Evolutionary conservation across 208 protist species (phyloP), one percentile per base, ranked within the genome.

Genomic region (Acanthamoeba castellanii): DNA sequence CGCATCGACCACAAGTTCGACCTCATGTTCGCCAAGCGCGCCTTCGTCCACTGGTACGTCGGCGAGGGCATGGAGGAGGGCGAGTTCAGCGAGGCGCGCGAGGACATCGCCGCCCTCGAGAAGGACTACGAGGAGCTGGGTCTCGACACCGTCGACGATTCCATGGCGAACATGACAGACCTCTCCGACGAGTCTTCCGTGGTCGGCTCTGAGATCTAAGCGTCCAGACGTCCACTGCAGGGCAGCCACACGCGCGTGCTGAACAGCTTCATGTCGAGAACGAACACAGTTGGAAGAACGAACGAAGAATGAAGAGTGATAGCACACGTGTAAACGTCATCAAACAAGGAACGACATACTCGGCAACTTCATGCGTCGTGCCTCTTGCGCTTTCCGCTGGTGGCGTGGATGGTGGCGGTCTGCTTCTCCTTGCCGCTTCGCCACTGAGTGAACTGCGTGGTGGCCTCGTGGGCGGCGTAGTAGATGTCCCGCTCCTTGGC

Each of bases 1-100:
- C 98, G 98, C 95, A 96, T 99, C 78, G 97, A 99, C 96, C 97
- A 98, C 96, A 99, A 99, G 97, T 97, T 97, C 68, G 98, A 99
- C 91, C 97, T 99, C 34, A 99, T 99, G 97, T 99, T 98, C 95
- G 96, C 96, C 94, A 99, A 99, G 96, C 96, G 98, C 87, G 98
- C 99, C 78, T 99, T 99, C 96, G 98, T 99, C 32, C 98, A 99
- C 96, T 99, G 98, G 98, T 99, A 98, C 96, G 98, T 99, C 89
- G 98, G 98, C 95, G 99, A 99, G 97, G 99, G 99, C 95, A 99
- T 99, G 99, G 98, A 99, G 96, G 99, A 99, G 97, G 98, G 98
- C 92, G 99, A 99, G 97, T 99, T 99, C 97, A 97, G 96, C 93
- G 98, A 99, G 97, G 98, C 97, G 14, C 34, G 95, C n/a, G 96